Evolutionary conservation across 2,329 filamentous ascomycete genomes (phyloP), one percentile per base, ranked within the genome.

Genomic region (Diaporthe citrichinensis): DNA sequence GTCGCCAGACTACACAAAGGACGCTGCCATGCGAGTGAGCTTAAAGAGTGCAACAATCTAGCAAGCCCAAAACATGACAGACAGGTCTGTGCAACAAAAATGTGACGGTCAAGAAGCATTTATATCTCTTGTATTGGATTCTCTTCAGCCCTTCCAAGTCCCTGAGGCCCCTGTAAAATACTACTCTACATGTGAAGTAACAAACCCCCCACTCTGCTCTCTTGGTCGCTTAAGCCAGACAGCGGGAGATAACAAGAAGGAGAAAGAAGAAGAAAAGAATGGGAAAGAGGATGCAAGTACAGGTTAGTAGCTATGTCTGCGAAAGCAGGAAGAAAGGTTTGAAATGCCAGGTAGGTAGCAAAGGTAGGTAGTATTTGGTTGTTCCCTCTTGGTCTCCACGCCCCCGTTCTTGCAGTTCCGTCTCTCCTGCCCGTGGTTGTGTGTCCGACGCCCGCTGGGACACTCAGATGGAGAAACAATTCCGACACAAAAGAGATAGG

Each of bases 401-500:
- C 41, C 61, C 31, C 5, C 41, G 46, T 44, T 31, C 61, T 61
- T 72, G 75, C 75, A 74, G 72, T 76, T 72, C 72, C 72, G 75
- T 76, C 74, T 71, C 72, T 46, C 58, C 67, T 74, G 67, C 75
- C 61, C 59, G 72, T 73, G 49, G 36, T 59, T 44, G 49, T 23
- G 65, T 59, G 34, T 25, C 55, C 67, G 36, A 53, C 53, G 58
- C 62, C 44, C 46, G 65, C 49, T 20, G 4, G 58, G 39, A 68
- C 46, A 62, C 59, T 62, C 46, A 73, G 31, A 28, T 53, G 41
- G 69, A 75, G 61, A 61, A 44, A 71, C 28, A 46, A 51, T 58
- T n/a, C 62, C 57, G 25, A 53, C 31, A 74, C 59, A 72, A 72
- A 71, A 55, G 71, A 76, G 59, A 39, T 57, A n/a, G 34, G 65